These are phyloP conservation scores for Lasiosphaeris hirsuta DNA, from an alignment of 495 filamentous ascomycete species.

Conservation along the genomic window DNA sequence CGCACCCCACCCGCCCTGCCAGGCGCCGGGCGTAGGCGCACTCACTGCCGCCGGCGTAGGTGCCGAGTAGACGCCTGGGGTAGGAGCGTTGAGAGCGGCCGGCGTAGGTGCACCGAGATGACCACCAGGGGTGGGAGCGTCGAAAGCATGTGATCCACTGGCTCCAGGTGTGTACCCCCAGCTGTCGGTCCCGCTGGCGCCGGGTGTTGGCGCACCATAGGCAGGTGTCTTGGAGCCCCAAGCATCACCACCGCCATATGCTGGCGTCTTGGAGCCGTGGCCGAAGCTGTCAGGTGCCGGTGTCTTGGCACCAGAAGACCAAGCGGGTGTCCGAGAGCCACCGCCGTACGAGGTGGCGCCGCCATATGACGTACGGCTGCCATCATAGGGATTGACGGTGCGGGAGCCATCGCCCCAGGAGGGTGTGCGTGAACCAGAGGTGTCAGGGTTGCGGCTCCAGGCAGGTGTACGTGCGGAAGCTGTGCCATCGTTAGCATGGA, in stretches of 20 bases:
- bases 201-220: conserved; percentile 60
- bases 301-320: conserved; percentile 52
- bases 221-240: conserved; percentile 76
- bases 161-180: conserved; percentile 51
- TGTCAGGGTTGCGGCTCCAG: conserved; percentile 53
- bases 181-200: conserved; percentile 45
- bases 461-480: conserved; percentile 62
- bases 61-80: conserved; percentile 68
- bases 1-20: conserved; percentile 53
- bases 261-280: conserved; percentile 70
- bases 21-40: conserved; percentile 71
- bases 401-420: conserved; percentile 75
- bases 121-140: conserved; percentile 76
- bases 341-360: conserved; percentile 56
- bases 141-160: conserved; percentile 63
- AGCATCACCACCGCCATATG: conserved; percentile 60
- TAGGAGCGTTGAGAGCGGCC: conserved; percentile 69
- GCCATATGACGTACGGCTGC: conserved; percentile 69
- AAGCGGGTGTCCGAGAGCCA: conserved; percentile 49
- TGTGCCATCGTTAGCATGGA: conserved; percentile 27
- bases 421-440: conserved; percentile 63
- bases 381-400: conserved; percentile 78
- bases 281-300: conserved; percentile 63
- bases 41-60: conserved; percentile 63
- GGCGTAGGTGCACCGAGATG: conserved; percentile 68